Conservation (phyloP, 805 yeast species). For the Sugiyamaella americana region DNA sequence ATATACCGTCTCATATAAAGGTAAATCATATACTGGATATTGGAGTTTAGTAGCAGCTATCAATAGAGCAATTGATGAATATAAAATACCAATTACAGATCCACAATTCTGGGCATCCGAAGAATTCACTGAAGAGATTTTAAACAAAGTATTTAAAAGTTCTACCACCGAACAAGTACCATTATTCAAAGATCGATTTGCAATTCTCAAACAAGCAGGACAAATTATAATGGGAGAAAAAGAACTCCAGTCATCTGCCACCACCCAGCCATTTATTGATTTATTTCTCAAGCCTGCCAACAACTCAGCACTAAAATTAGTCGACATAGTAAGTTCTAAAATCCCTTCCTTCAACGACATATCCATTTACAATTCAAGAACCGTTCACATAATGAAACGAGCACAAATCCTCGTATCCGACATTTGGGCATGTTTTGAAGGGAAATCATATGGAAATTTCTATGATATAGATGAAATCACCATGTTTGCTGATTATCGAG, state of each 20-base stretch:
- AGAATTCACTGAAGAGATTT: slow-evolving; percentile 24
- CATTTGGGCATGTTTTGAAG: slow-evolving; percentile 40
- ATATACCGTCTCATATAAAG: slow-evolving; percentile 33
- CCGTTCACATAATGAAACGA: slow-evolving; percentile 34
- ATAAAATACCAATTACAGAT: slow-evolving; percentile 34
- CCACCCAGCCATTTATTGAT: not conserved
- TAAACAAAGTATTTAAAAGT: slow-evolving; percentile 30
- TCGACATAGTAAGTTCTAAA: slow-evolving; percentile 25
- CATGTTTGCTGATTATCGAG: slow-evolving; percentile 44
- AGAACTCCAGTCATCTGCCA: not conserved
- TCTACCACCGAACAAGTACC: slow-evolving; percentile 32
- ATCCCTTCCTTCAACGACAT: slow-evolving; percentile 34
- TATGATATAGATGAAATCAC: slow-evolving; percentile 36
- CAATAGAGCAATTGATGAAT: slow-evolving; percentile 35
- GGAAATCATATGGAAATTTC: slow-evolving; percentile 33
- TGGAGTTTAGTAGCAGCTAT: slow-evolving; percentile 41
- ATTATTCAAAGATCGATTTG: slow-evolving; percentile 30
- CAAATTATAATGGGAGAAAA: slow-evolving; percentile 16
- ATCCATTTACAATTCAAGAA: slow-evolving; percentile 25
- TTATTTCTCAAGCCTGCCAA: slow-evolving; percentile 23
- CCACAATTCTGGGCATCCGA: slow-evolving; percentile 33
- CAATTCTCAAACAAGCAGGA: slow-evolving; percentile 36
- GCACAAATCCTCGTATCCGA: slow-evolving; percentile 41
- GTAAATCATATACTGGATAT: slow-evolving; percentile 37
- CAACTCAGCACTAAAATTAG: slow-evolving; percentile 31